Percentiles rank a stretch among this genome's conserved stretches.
These are phyloP conservation scores for Aspergillus terreus DNA, from an alignment of 2,329 filamentous ascomycete genomes.

Conservation along the genomic window DNA sequence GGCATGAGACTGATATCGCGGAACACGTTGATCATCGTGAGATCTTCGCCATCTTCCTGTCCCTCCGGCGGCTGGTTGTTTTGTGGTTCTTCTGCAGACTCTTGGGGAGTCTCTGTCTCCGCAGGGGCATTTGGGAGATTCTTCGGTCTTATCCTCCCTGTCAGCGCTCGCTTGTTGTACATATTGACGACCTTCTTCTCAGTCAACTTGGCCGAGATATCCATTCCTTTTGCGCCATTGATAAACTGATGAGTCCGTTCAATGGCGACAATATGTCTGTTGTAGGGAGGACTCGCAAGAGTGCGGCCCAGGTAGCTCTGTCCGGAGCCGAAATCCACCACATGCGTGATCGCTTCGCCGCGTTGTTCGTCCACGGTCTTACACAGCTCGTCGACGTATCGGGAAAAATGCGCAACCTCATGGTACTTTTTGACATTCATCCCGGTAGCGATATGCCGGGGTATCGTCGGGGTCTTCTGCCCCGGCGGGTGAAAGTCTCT, in stretches of 20 bases:
- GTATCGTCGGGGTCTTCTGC: constrained; percentile 49
- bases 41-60: constrained; percentile 20
- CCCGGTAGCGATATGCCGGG: constrained; percentile 72
- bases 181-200: constrained; percentile 69
- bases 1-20: constrained; percentile 31
- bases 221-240: constrained; percentile 75
- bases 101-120: constrained; percentile 1
- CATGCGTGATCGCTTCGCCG: constrained; percentile 64
- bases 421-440: constrained; percentile 97
- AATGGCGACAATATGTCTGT: constrained; percentile 82
- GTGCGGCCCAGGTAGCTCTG: constrained; percentile 94
- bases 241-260: constrained; percentile 87
- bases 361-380: constrained; percentile 50
- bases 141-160: background rate
- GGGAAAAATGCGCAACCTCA: constrained; percentile 87
- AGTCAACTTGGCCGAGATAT: constrained; percentile 74
- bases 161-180: constrained; percentile 51
- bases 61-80: background rate
- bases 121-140: background rate
- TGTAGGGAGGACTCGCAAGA: constrained; percentile 79
- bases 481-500: constrained; percentile 54
- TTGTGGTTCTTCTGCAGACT: constrained; percentile 4
- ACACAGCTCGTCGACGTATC: constrained; percentile 70
- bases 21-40: constrained; percentile 29
- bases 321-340: constrained; percentile 93